Evolutionary conservation across 2,329 filamentous ascomycete genomes (phyloP).

Genomic region (Penicillium concentricum): DNA sequence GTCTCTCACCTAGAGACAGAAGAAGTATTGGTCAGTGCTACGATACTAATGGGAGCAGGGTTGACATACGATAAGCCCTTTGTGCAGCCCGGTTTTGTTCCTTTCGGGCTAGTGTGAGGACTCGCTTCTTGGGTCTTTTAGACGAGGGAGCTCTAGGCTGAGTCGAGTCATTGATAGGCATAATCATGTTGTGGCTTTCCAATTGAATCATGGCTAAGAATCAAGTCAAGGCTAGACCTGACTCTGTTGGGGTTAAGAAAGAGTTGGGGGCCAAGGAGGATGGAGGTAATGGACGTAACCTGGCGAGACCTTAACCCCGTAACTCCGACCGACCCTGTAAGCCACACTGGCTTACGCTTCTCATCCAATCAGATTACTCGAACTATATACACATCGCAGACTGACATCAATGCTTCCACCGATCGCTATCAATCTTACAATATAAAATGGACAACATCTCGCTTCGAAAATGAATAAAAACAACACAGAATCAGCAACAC

Average conservation of each 20-base stretch:
- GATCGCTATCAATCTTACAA: background rate
- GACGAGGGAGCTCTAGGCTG: background rate
- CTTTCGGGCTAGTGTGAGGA: conserved; percentile 39
- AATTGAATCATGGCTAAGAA: background rate
- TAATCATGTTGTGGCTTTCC: background rate
- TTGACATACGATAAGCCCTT: conserved; percentile 34
- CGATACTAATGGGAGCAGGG: background rate
- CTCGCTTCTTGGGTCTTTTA: conserved; percentile 25
- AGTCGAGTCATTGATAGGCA: background rate
- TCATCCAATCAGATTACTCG: conserved; percentile 11
- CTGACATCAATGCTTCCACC: background rate
- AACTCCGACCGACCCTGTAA: conserved; percentile 7
- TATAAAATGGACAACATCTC: background rate
- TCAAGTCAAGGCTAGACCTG: too few relatives aligned
- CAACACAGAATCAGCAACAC: background rate
- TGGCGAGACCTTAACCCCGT: conserved; percentile 34
- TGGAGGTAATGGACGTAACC: background rate
- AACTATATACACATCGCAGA: background rate
- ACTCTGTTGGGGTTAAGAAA: background rate
- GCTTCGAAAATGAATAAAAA: background rate
- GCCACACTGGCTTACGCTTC: conserved; percentile 17
- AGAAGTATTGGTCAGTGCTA: background rate
- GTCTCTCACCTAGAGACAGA: conserved; percentile 11
- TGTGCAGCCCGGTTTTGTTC: conserved; percentile 41
- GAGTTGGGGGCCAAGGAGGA: background rate